Evolutionary conservation across 768 basidiomycete genomes (phyloP), one percentile per base, ranked within the genome.

Genomic region (Hericium coralloides): DNA sequence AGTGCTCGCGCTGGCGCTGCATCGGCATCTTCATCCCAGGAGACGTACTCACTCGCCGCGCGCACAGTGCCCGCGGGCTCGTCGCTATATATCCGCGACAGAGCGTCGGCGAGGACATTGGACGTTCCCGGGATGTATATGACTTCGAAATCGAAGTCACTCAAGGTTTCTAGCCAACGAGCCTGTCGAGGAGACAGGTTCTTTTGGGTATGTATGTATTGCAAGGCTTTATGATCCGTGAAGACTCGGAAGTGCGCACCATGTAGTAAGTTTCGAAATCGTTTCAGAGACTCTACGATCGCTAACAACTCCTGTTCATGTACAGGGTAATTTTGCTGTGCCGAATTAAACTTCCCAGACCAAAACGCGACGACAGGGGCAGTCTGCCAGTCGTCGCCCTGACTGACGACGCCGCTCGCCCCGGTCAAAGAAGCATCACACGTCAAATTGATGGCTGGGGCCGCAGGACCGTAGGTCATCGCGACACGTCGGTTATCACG

Each of bases 251-350:
- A 70, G 0, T 57, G 36, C 12, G 50, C 38, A 0, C 70, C 70
- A 3, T 56, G 50, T 7, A 71, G 62, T 31, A 65, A 52, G 36
- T 61, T 14, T 58, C 62, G 15, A 68, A 67, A 57, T 59, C 70
- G 70, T 47, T 70, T 72, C 54, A 78, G 57, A 0, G 73, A 66
- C 45, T 77, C 73, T 0, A 79, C 64, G 0, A 71, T 69, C 0
- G 67, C 69, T n/a, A 72, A 51, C 1, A 55, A 17, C n/a, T n/a
- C n/a, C n/a, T n/a, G n/a, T n/a, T n/a, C n/a, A n/a, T n/a, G n/a
- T n/a, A n/a, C n/a, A n/a, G n/a, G n/a, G n/a, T n/a, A n/a, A n/a
- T n/a, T n/a, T n/a, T n/a, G n/a, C 52, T 70, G 69, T 0, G 69
- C 67, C 8, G 45, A 15, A 0, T 67, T 66, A 56, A 72, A 69